Evolutionary conservation across 495 filamentous ascomycete species (phyloP).

Genomic region (Penicillium ochrochloron): DNA sequence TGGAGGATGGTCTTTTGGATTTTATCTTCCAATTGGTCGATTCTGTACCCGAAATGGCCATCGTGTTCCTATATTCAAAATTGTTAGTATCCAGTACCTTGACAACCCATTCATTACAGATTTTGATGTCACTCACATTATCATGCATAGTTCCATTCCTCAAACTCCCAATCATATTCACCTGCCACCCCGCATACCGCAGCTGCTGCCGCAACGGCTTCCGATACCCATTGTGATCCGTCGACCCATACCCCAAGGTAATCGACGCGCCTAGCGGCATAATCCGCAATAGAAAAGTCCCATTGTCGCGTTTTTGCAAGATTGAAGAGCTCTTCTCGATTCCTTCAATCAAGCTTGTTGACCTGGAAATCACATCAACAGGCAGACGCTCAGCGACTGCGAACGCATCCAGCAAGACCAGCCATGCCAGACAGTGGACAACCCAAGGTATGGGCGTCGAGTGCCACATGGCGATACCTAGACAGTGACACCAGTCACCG

Average conservation of each 20-base stretch:
- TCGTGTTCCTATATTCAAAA: conserved; percentile 43
- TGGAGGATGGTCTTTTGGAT: conserved; percentile 34
- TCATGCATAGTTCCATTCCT: conserved; percentile 53
- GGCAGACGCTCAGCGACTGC: conserved; percentile 6
- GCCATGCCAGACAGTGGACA: conserved; percentile 23
- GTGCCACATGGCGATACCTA: conserved; percentile 22
- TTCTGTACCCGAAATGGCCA: conserved; percentile 51
- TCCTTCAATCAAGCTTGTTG: background rate
- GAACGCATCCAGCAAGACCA: conserved; percentile 13
- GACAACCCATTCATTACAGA: background rate
- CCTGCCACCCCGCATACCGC: conserved; percentile 41
- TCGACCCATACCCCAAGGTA: conserved; percentile 56
- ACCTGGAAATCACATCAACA: background rate
- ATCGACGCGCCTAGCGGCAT: conserved; percentile 64
- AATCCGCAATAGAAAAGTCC: conserved; percentile 44
- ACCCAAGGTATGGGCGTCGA: conserved; percentile 22
- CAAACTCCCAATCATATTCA: conserved; percentile 57
- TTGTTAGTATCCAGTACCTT: background rate
- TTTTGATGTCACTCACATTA: conserved; percentile 36
- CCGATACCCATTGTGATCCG: conserved; percentile 60
- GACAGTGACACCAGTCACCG: background rate
- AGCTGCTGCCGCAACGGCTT: conserved; percentile 44
- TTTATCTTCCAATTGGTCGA: conserved; percentile 49
- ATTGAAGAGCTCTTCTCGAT: background rate
- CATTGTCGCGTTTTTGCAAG: conserved; percentile 16